Base-by-base conservation (phyloP, 2,329 filamentous ascomycete genomes). In the Penicillium sp. region DNA sequence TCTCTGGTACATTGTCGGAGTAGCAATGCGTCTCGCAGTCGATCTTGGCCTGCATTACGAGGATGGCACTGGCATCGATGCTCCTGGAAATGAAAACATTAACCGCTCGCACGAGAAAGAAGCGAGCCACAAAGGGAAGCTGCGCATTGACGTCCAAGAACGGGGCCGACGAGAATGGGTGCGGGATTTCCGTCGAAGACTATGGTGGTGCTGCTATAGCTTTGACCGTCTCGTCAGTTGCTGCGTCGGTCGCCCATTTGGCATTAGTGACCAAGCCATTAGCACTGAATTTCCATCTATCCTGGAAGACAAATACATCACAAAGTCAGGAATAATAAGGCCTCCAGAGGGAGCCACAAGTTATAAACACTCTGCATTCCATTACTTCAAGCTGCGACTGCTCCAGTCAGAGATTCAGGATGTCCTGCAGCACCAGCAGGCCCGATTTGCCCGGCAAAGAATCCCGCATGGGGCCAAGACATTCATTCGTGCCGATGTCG, bases 201-300 rank as follows among this genome's bases (percentile, higher is more conserved):
- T 98, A 15, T 98, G 93, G 93, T 98, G 95, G 94, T 97, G 93
- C 79, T 93, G 93, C 1, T 98, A 98, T 78, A 94, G 92, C 5
- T 88, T 98, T 59, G 94, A 98, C 77, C 87, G 94, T n/a, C 87
- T 98, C 5, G 94, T 98, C 55, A 95, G 92, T 71, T 93, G 92
- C 23, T 97, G 93, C 69, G 94, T 98, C 29, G 94, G 94, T 44
- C 85, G 94, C 59, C 95, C 94, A 7, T 96, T 97, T 71, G 93
- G 94, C 31, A 92, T 98, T 66, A 93, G 91, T n/a, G 95, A 98
- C 79, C 91, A 96, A 74, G 92, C 96, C 66, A 92, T 98, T 70
- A 98, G 94, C 15, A 97, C 94, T 0, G 92, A 97, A 72, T 96
- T 97, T 67, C 94, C 94, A 1, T 97, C 92, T 3, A 78, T 93